phyloP scores from a whole-genome alignment of 768 basidiomycete genomes.

The Cyclocybe aegerita region DNA sequence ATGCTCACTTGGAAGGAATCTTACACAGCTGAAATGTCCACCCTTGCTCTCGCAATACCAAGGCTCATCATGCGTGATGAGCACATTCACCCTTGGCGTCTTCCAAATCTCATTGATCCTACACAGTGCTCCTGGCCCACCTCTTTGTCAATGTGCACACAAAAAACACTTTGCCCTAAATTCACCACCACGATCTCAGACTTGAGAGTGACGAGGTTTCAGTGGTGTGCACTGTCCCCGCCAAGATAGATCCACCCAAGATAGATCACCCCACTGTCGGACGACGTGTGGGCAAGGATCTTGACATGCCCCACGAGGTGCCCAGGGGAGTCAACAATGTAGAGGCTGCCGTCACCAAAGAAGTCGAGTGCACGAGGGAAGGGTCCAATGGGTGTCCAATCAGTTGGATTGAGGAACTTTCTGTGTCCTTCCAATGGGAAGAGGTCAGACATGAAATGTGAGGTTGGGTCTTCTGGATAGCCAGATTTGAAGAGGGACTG shows the following conservation, averaged over 20 bases:
- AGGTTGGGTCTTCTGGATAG: conserved; percentile 41
- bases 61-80: conserved; percentile 53
- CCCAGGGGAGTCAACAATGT: conserved; percentile 57
- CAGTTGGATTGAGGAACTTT: conserved; percentile 29
- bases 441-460: conserved; percentile 28
- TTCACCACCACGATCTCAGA: conserved; percentile 33
- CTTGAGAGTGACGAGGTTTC: conserved; percentile 47
- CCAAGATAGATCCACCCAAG: conserved; percentile 59
- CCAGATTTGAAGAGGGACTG: conserved; percentile 32
- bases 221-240: conserved; percentile 58
- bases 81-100: conserved; percentile 39
- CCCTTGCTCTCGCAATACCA: conserved; percentile 51
- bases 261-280: conserved; percentile 47
- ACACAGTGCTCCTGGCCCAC: conserved; percentile 40
- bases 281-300: conserved; percentile 51
- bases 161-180: conserved; percentile 27
- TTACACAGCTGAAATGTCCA: conserved; percentile 40
- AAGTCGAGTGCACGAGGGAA: conserved; percentile 53
- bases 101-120: conserved; percentile 37
- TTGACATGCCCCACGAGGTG: conserved; percentile 58
- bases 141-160: conserved; percentile 43
- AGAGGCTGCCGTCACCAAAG: conserved; percentile 60
- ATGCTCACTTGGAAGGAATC: conserved; percentile 21
- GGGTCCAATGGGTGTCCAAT: conserved; percentile 44
- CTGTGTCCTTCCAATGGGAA: conserved; percentile 40